phyloP scores from a whole-genome alignment of 139 green algal genomes.

The Micractinium conductrix region DNA sequence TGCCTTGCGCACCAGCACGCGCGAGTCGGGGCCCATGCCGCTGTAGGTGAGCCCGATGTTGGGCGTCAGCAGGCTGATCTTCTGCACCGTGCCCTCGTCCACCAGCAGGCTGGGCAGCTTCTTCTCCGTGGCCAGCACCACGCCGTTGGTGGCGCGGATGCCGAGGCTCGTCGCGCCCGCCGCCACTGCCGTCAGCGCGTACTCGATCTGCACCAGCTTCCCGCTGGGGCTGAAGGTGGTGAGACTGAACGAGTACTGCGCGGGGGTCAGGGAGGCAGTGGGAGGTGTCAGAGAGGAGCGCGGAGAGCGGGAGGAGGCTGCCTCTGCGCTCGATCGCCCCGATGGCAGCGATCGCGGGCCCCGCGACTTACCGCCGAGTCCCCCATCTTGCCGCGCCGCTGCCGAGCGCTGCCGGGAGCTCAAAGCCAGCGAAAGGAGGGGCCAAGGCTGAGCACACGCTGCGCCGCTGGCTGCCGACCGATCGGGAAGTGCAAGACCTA shows the following conservation, averaged over 20 bases:
- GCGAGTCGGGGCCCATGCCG: slow-evolving; percentile 98
- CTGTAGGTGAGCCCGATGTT: slow-evolving; percentile 97
- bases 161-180: slow-evolving; percentile 95
- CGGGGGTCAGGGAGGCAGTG: neutral
- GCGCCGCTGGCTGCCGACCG: too few relatives aligned
- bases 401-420: too few relatives aligned
- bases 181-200: slow-evolving; percentile 95
- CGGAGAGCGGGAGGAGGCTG: neutral
- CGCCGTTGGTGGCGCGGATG: slow-evolving; percentile 96
- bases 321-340: too few relatives aligned
- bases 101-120: slow-evolving; percentile 93
- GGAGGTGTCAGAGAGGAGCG: too few relatives aligned
- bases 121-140: slow-evolving; percentile 99
- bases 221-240: slow-evolving; percentile 99
- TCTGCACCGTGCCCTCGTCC: slow-evolving; percentile 91
- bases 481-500: too few relatives aligned
- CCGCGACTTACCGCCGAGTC: neutral
- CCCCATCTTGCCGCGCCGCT: neutral
- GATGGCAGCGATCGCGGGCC: neutral
- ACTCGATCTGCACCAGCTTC: slow-evolving; percentile 99
- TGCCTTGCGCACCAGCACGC: slow-evolving; percentile 94
- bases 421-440: too few relatives aligned
- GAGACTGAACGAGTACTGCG: slow-evolving; percentile 94
- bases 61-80: slow-evolving; percentile 90
- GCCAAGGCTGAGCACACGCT: too few relatives aligned